These are phyloP conservation scores for Talaromyces stipitatus DNA, from an alignment of 495 filamentous ascomycete species.

Conservation along the genomic window DNA sequence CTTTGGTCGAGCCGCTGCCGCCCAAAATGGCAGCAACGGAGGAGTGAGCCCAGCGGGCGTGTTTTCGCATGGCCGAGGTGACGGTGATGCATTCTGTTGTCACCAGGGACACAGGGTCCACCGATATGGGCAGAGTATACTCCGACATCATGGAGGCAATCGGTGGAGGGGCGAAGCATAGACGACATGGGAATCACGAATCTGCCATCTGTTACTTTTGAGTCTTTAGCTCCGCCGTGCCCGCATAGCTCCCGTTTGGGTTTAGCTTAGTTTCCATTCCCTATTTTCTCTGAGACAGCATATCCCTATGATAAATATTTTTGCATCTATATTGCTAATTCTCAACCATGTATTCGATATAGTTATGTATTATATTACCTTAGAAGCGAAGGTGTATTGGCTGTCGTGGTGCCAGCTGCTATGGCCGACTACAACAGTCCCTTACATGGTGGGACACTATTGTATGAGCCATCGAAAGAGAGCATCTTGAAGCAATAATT, in stretches of 20 bases:
- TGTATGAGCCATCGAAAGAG: too few relatives aligned
- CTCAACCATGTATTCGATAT: too few relatives aligned
- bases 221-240: background rate
- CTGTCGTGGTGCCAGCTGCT: too few relatives aligned
- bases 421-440: background rate
- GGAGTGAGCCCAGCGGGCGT: conserved; percentile 92
- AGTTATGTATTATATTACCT: too few relatives aligned
- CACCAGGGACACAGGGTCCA: conserved; percentile 90
- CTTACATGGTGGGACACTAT: background rate
- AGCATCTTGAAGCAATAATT: too few relatives aligned
- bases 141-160: conserved; percentile 18
- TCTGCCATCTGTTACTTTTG: conserved; percentile 7
- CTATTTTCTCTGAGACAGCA: too few relatives aligned
- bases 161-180: conserved; percentile 3
- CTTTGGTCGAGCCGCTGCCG: conserved; percentile 53
- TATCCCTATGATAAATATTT: too few relatives aligned
- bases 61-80: conserved; percentile 96
- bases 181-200: background rate
- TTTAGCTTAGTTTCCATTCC: background rate
- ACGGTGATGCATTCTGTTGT: conserved; percentile 99
- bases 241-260: background rate
- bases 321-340: too few relatives aligned
- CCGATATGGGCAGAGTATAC: conserved; percentile 58
- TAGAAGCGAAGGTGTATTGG: too few relatives aligned
- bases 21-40: conserved; percentile 95